These are phyloP conservation scores for Plantago elongata DNA, from an alignment of 257 asterid species.

Conservation along the genomic window DNA sequence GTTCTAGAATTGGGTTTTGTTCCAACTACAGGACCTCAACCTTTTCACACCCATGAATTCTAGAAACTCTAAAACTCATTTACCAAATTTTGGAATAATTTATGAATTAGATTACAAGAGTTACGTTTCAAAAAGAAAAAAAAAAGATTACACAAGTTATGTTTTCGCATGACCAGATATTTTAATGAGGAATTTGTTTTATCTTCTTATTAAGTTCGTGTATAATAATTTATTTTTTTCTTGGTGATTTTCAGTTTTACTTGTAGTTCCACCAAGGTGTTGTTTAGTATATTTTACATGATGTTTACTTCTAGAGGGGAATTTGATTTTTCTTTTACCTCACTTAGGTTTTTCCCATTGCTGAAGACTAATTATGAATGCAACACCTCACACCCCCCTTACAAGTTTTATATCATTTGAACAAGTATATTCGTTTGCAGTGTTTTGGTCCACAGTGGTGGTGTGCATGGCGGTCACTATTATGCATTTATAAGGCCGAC, in stretches of 20 bases:
- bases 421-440: conserved; percentile 28
- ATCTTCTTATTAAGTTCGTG: conserved; percentile 15
- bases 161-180: conserved; percentile 1
- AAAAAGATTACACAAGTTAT: too few relatives aligned
- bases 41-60: neutral
- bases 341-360: too few relatives aligned
- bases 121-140: too few relatives aligned
- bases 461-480: conserved; percentile 51
- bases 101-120: conserved; percentile 9
- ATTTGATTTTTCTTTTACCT: too few relatives aligned
- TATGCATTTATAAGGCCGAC: conserved; percentile 43
- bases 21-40: too few relatives aligned
- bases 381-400: conserved; percentile 8
- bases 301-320: neutral
- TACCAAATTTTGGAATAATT: conserved; percentile 4
- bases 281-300: conserved; percentile 6
- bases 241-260: conserved; percentile 4
- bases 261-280: conserved; percentile 7
- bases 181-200: neutral
- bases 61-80: neutral
- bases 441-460: conserved; percentile 55
- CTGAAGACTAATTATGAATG: conserved; percentile 14
- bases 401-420: conserved; percentile 10
- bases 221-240: conserved; percentile 6
- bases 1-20: too few relatives aligned